These are phyloP conservation scores for Paramecium pentaurelia DNA, from an alignment of 73 alveolate species.

Conservation along the genomic window DNA sequence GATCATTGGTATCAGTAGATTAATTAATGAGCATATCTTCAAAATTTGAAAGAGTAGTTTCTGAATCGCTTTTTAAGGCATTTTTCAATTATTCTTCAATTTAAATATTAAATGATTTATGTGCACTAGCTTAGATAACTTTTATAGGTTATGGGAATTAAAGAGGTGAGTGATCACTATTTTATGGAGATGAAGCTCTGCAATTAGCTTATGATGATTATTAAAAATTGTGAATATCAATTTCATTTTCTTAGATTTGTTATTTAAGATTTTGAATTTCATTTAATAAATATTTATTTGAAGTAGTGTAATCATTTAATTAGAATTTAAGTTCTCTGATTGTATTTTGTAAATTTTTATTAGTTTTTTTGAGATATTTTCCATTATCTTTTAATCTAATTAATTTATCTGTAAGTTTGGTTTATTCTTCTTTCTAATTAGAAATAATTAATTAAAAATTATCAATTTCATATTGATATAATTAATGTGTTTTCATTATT, in stretches of 20 bases:
- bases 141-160: not conserved
- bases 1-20: not conserved
- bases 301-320: not conserved
- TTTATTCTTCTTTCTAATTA: not conserved
- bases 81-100: not conserved
- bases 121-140: not conserved
- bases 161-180: not conserved
- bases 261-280: not conserved
- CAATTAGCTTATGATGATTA: not conserved
- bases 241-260: not conserved
- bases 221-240: not conserved
- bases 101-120: not conserved
- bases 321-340: not conserved
- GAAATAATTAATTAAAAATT: not conserved
- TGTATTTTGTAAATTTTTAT: not conserved
- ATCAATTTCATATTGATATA: not conserved
- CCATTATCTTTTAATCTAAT: not conserved
- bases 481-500: slow-evolving; percentile 1
- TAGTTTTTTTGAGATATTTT: slow-evolving; percentile 20
- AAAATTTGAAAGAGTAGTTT: not conserved
- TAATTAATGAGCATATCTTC: not conserved
- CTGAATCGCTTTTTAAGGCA: not conserved
- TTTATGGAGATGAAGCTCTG: not conserved
- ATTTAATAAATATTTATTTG: not conserved
- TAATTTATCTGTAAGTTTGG: not conserved